Percentiles rank a stretch among this genome's conserved stretches.
These are phyloP conservation scores for Prunus dulcis DNA, from an alignment of 306 rosid species.

Conservation along the genomic window DNA sequence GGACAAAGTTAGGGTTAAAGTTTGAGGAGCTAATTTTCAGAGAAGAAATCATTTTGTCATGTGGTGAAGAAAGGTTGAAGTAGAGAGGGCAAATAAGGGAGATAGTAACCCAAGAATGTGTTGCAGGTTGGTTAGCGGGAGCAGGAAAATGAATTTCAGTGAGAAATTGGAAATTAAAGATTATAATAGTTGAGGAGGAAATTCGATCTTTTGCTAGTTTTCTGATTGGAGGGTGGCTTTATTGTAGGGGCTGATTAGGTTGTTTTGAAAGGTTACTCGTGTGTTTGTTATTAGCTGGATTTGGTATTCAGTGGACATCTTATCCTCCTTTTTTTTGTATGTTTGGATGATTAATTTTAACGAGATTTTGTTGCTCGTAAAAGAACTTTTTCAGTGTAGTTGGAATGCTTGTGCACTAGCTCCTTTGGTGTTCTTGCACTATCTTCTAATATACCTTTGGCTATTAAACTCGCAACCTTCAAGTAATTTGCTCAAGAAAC, in stretches of 20 bases:
- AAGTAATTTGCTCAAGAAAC: conserved; percentile 6
- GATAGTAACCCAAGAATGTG: too few species aligned
- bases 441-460: neutral
- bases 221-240: too few species aligned
- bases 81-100: neutral
- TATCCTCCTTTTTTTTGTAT: too few species aligned
- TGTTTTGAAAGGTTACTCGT: too few species aligned
- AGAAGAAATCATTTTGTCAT: neutral
- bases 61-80: neutral
- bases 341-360: neutral
- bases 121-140: too few species aligned
- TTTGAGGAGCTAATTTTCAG: neutral
- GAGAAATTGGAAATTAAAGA: too few species aligned
- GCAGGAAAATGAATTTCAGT: too few species aligned
- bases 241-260: too few species aligned
- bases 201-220: too few species aligned
- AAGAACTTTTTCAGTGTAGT: neutral
- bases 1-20: neutral
- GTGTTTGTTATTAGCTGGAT: neutral
- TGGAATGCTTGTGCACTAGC: neutral
- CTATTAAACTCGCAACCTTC: neutral
- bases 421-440: neutral
- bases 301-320: neutral
- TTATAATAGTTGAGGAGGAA: too few species aligned
- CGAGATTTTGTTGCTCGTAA: neutral